Evolutionary conservation across 805 yeast genomes (phyloP), one percentile per base, ranked within the genome.

Genomic region (Yamadazyma paraphyllophila): DNA sequence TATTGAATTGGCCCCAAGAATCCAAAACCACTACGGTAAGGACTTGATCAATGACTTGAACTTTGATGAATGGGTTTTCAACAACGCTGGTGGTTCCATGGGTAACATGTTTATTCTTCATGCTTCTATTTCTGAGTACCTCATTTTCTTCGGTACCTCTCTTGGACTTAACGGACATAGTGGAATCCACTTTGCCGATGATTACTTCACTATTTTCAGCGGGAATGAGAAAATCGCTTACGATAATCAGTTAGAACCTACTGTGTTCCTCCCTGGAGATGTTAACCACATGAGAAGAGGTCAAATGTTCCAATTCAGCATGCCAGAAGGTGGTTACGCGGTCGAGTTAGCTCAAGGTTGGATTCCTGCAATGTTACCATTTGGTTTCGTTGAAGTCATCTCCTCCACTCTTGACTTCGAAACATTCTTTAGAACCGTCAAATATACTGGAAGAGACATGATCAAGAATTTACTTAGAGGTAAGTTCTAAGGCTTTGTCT

Each of bases 11-110:
- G 79, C 87, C 29, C 74, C 74, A 2, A 73, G 67, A 29, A 62
- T 91, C 48, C 73, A 82, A 50, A 71, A 64, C 2, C 78, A 73
- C 38, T 94, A 94, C 63, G 55, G 55, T 10, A 96, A 96, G 10
- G 82, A 80, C 7, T 61, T 77, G 54, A 78, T 92, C 66, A 88
- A 88, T 66, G 82, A 81, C 52, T 74, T 85, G 54, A 80, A 83
- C 62, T 72, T 74, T 41, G 85, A 86, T 43, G 92, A 91, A 53
- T 94, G 98, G 98, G 85, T 94, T 42, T 92, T 83, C 79, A 94
- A 94, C 77, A 89, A 88, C 58, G 99, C 99, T 3, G 99, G 99
- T 45, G 96, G 96, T 55, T 98, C 99, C 43, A 94, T 94, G 99
- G 94, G 95, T 17, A 82, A 90, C 45, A 92, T 94, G 98, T 78